Evolutionary conservation across 257 asterid genomes (phyloP), one percentile per base, ranked within the genome.

Genomic region (Scutellaria minor): DNA sequence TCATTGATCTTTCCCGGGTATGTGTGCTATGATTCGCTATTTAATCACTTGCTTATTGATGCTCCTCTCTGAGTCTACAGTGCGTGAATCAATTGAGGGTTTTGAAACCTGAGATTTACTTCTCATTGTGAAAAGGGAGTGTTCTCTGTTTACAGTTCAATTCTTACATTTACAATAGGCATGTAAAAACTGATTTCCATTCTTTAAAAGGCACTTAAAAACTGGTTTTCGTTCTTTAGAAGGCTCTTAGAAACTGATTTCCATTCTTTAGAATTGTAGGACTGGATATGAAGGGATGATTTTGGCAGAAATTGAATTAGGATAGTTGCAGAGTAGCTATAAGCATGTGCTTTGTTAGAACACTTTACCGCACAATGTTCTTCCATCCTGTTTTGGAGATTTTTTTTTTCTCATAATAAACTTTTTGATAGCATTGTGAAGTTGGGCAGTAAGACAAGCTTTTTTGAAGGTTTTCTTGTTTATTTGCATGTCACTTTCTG

Each of bases 1-100:
- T 95, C 80, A 85, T 95, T 10, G 98, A 95, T 79, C 90, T 92
- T 68, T 95, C 99, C 6, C 77, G 88, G 85, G 98, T 94, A 85
- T 44, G 88, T 64, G 11, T 41, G 58, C 63, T 24, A 40, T 48
- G 20, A 5, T 8, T 57, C 70, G 12, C 13, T 56, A 13, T 45
- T 6, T 44, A 12, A 55, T 58, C 2, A 37, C 51, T 56, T 52
- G 67, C 68, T 13, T 15, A 35, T 24, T 46, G 63, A 54, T 61
- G 50, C 8, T 58, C 31, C 7, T 3, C 57, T 22, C n/a, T 51
- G 64, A 35, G 27, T 24, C 27, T 24, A 24, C 27, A 24, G 52
- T 54, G 51, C 14, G 55, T 67, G 51, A 54, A 11, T 61, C 11
- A 50, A 24, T 35, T 22, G 52, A 20, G 52, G 63, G 46, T 63